Base-by-base conservation (phyloP, 495 filamentous ascomycete species). In the Penicillium soppii region DNA sequence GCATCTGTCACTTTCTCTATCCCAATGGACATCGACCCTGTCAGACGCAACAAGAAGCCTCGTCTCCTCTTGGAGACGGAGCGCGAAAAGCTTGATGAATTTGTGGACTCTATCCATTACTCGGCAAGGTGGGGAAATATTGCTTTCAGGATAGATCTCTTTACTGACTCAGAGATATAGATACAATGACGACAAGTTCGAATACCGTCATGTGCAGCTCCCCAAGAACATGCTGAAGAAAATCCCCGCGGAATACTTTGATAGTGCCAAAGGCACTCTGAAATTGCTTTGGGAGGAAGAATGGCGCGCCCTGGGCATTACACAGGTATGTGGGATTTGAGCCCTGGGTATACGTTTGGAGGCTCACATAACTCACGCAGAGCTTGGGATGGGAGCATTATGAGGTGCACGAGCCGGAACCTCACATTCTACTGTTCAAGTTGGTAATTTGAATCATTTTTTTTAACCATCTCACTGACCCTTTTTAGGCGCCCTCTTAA, bases 341-440 rank as follows among this genome's bases (percentile, higher is more conserved):
- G 4, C 5, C 15, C 8, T 7, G 13, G 17, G n/a, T 12, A 21
- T 25, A 25, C 29, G 39, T 15, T 10, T 16, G 26, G 23, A 21
- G 13, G 33, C 68, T 75, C 51, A 71, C 46, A 29, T 13, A 27
- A n/a, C n/a, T n/a, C 26, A 26, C 48, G 15, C 53, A 97, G 91
- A 97, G 95, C 69, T 75, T 97, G 55, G 94, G 94, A 21, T 98
- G 94, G 94, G 92, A 97, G 64, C 94, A 98, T 71, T 98, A 98
- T 58, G 94, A 98, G 70, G 94, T 97, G 46, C 94, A 98, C 66
- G 95, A 96, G 69, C 94, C 94, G 29, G 94, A 98, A 74, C 94
- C 94, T 42, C 94, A 98, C 59, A 97, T 98, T 53, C 82, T 98
- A 25, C 81, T 98, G 12, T 98, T 98, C 81, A 98, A 98, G 94